phyloP scores from a whole-genome alignment of 768 basidiomycete genomes.

The Mycena rosella region DNA sequence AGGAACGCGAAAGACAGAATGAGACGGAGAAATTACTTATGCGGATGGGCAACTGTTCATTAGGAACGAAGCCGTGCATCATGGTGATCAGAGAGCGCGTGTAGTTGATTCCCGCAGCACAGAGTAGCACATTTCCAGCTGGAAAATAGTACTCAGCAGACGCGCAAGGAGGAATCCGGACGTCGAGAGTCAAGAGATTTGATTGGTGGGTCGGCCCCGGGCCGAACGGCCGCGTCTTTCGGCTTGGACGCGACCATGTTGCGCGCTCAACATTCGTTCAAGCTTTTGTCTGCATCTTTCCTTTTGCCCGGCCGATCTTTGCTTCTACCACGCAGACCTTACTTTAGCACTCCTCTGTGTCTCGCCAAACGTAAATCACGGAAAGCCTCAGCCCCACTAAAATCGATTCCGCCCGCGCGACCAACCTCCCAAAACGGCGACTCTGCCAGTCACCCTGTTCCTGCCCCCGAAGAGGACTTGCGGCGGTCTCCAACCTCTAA shows the following conservation, averaged over 20 bases:
- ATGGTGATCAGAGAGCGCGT: too few relatives aligned
- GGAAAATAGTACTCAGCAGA: too few relatives aligned
- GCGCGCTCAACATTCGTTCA: not conserved
- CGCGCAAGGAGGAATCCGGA: too few relatives aligned
- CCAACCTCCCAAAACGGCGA: not conserved
- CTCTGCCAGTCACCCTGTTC: not conserved
- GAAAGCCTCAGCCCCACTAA: not conserved
- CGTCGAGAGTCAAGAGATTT: too few relatives aligned
- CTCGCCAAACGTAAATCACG: not conserved
- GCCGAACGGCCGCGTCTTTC: too few relatives aligned
- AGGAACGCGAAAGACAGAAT: not conserved
- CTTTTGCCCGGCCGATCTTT: not conserved
- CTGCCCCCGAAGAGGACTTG: not conserved
- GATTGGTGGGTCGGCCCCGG: too few relatives aligned
- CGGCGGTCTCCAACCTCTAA: conserved; percentile 4
- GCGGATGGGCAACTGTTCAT: not conserved
- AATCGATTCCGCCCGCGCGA: not conserved
- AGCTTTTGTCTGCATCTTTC: not conserved
- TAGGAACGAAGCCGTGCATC: too few relatives aligned
- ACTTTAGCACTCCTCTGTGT: conserved; percentile 18
- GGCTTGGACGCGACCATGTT: not conserved
- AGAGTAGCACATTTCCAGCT: too few relatives aligned
- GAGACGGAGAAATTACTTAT: not conserved
- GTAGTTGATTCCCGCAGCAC: too few relatives aligned
- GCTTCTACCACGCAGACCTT: conserved; percentile 13